Conservation (phyloP, 1,284 basidiomycete species). For the Microbotryum silenes-acaulis region DNA sequence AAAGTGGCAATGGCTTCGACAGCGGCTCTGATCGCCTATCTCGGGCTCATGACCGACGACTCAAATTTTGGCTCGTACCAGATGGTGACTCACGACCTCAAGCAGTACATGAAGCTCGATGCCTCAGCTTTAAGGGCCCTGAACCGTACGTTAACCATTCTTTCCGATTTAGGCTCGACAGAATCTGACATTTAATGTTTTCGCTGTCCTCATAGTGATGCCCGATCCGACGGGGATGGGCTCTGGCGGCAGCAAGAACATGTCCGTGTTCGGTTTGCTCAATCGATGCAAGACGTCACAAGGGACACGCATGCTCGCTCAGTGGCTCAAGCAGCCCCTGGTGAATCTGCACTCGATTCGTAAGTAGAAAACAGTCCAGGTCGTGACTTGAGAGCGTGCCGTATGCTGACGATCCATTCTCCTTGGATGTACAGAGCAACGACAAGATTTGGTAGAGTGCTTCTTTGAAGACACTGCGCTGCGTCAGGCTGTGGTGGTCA, state of each 20-base stretch:
- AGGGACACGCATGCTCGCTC: conserved; percentile 78
- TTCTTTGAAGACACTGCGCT: conserved; percentile 73
- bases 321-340: conserved; percentile 95
- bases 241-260: conserved; percentile 52
- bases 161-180: neutral
- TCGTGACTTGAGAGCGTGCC: neutral
- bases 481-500: conserved; percentile 63
- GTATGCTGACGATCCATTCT: too few species aligned
- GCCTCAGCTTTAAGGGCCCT: conserved; percentile 87
- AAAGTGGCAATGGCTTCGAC: conserved; percentile 72
- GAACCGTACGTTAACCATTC: conserved; percentile 50
- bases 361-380: conserved; percentile 44
- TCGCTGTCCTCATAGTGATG: conserved; percentile 16
- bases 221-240: conserved; percentile 29
- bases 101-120: conserved; percentile 92
- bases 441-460: conserved; percentile 78
- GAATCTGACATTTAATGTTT: neutral
- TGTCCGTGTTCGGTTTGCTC: conserved; percentile 78
- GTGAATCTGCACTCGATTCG: conserved; percentile 89
- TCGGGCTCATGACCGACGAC: conserved; percentile 71
- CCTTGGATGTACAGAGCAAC: conserved; percentile 50
- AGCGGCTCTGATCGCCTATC: conserved; percentile 73
- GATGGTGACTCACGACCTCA: conserved; percentile 79
- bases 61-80: conserved; percentile 74
- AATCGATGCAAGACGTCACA: conserved; percentile 97